These are phyloP conservation scores for Kuraishia capsulata DNA, from an alignment of 805 yeast species.

Conservation along the genomic window DNA sequence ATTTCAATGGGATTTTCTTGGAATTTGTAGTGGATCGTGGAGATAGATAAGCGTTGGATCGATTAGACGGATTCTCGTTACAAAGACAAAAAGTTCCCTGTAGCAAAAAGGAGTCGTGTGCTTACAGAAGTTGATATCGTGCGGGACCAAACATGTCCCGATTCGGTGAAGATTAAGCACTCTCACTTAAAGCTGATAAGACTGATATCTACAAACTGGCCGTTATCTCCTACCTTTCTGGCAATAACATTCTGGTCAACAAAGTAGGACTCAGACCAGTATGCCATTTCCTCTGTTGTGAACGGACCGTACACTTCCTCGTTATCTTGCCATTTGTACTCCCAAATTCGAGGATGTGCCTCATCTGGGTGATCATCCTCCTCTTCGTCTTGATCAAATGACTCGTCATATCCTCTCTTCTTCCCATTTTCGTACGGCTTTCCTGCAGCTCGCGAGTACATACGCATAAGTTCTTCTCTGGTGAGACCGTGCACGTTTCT, in stretches of 20 bases:
- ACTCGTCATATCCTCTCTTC: constrained; percentile 15
- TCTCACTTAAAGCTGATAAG: too few relatives aligned
- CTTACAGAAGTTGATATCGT: background rate
- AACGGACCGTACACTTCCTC: constrained; percentile 36
- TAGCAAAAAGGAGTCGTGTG: too few relatives aligned
- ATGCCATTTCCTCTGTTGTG: constrained; percentile 43
- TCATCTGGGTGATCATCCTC: constrained; percentile 14
- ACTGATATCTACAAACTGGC: too few relatives aligned
- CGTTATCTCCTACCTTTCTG: constrained; percentile 20
- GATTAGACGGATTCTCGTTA: too few relatives aligned
- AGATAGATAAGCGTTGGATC: too few relatives aligned
- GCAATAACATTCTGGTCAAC: constrained; percentile 32
- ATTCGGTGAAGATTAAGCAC: too few relatives aligned
- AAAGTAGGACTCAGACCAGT: constrained; percentile 44
- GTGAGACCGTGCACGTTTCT: constrained; percentile 41
- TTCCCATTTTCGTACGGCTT: constrained; percentile 12
- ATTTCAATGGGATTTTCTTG: too few relatives aligned
- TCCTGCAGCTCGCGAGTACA: constrained; percentile 34
- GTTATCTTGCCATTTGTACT: constrained; percentile 35
- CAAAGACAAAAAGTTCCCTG: too few relatives aligned
- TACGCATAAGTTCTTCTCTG: constrained; percentile 45
- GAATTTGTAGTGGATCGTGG: too few relatives aligned
- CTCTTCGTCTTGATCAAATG: constrained; percentile 9
- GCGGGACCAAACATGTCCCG: too few relatives aligned
- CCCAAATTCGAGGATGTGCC: constrained; percentile 23